These are phyloP conservation scores for Dimocarpus longan DNA, from an alignment of 345 rosid genomes.

Conservation along the genomic window DNA sequence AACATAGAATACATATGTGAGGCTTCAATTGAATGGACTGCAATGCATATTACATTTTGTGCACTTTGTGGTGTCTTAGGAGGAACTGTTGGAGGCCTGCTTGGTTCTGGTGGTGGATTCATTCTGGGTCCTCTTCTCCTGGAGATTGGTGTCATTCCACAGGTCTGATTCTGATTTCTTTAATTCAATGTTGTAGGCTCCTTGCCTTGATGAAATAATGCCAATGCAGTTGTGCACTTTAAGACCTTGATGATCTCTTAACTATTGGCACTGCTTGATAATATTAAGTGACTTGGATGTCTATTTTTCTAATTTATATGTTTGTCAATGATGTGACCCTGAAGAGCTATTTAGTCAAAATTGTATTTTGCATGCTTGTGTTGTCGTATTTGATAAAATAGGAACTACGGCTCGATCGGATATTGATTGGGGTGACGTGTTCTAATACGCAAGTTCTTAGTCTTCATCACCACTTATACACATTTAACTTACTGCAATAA, in stretches of 20 bases:
- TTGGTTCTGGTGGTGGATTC: conserved; percentile 98
- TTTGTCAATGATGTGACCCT: too few relatives aligned
- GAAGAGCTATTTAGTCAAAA: too few relatives aligned
- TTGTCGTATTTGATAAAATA: too few relatives aligned
- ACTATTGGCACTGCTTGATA: background rate
- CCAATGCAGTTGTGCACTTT: background rate
- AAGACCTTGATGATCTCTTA: background rate
- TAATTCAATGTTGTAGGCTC: background rate
- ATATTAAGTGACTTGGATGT: background rate
- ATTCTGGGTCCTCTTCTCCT: conserved; percentile 91
- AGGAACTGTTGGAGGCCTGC: conserved; percentile 91
- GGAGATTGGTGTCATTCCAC: conserved; percentile 96
- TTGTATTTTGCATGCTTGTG: too few relatives aligned
- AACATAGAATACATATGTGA: conserved; percentile 71
- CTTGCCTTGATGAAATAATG: background rate
- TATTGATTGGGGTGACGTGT: too few relatives aligned
- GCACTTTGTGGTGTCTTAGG: conserved; percentile 84
- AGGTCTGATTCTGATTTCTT: conserved; percentile 40
- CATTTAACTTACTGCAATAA: too few relatives aligned
- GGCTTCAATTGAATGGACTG: conserved; percentile 92
- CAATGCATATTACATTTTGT: conserved; percentile 69
- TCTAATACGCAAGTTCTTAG: too few relatives aligned
- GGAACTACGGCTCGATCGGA: too few relatives aligned
- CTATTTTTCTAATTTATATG: too few relatives aligned
- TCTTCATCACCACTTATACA: too few relatives aligned